A percentile compares a stretch with the other conserved stretches of the same genome.
phyloP scores from a whole-genome alignment of 139 green algal species.

The Picochlorum sp. region DNA sequence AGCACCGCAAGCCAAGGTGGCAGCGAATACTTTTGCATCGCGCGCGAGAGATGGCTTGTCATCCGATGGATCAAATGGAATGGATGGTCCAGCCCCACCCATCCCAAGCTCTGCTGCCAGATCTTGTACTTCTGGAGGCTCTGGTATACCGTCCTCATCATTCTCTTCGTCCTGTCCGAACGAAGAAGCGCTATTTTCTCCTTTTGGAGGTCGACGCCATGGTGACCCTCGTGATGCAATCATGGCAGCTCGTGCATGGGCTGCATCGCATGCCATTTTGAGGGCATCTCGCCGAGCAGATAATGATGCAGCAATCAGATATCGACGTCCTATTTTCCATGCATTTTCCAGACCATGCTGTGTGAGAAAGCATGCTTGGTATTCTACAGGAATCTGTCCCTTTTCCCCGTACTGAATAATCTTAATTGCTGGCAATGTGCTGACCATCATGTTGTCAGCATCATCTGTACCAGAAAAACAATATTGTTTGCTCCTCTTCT shows the following conservation, averaged over 20 bases:
- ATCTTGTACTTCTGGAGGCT: slow-evolving; percentile 18
- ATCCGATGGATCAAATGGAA: neutral
- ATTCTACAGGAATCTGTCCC: slow-evolving; percentile 1
- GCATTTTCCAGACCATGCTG: neutral
- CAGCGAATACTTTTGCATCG: neutral
- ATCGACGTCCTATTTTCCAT: neutral
- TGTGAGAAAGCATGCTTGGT: neutral
- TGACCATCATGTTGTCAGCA: neutral
- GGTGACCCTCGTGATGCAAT: neutral
- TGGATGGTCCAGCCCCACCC: neutral
- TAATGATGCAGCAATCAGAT: neutral
- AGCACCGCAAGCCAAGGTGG: neutral
- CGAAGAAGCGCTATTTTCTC: neutral
- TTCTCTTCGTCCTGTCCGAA: slow-evolving; percentile 9
- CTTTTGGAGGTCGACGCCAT: neutral
- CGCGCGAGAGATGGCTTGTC: neutral
- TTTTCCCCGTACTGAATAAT: neutral
- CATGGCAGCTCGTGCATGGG: too few species aligned
- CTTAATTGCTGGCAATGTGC: neutral
- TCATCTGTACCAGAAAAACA: neutral
- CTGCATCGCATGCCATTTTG: too few species aligned
- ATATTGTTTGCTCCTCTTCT: neutral
- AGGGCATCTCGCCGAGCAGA: too few species aligned
- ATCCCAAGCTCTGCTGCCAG: slow-evolving; percentile 11
- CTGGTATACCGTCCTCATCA: slow-evolving; percentile 12